Conservation (phyloP, 306 rosid species). For the peach (Prunus persica) region Prunus_persica_NCBIv2 NC_034015.1:17738001-17738500, state of each 20-base stretch:
- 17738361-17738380: no score
- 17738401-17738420: background rate
- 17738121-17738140: background rate
- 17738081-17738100: background rate
- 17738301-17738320: no score
- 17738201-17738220: background rate
- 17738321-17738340: background rate
- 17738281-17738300: background rate
- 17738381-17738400: background rate
- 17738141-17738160: background rate
- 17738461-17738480: background rate
- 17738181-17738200: background rate
- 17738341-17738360: background rate
- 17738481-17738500: background rate
- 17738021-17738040: background rate
- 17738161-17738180: background rate
- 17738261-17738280: background rate
- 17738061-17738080: background rate
- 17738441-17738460: background rate
- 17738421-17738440: background rate
- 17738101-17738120: background rate
- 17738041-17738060: background rate
- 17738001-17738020: background rate
- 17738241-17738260: background rate
- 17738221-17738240: background rate